Evolutionary conservation across 2,329 filamentous ascomycete species (phyloP), one percentile per base, ranked within the genome.

Genomic region (Penicillium sp.): DNA sequence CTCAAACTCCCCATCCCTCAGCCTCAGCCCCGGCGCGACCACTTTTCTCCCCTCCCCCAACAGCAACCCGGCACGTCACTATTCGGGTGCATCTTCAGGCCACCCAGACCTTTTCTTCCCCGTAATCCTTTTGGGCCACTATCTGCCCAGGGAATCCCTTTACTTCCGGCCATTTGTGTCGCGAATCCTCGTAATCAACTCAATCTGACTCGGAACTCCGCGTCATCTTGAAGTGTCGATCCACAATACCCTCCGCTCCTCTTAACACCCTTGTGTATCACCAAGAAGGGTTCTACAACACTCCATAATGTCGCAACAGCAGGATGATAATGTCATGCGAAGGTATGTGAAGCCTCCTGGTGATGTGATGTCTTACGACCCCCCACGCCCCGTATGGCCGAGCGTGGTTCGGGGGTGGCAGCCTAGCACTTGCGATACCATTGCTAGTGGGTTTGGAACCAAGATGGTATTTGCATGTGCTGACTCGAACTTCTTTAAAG

Each of bases 301-400:
- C 58, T 58, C 47, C 51, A 65, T 53, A 55, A 74, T 76, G 72
- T 69, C 71, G 53, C 73, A 73, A 63, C 69, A 73, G 61, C 68
- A 70, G 54, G 64, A 65, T 50, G 70, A 74, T 53, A 74, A 75
- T 73, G 74, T 76, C 53, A 74, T 74, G 70, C 71, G 72, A 78
- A 86, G 85, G 85, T 88, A 84, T 64, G 81, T 67, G 56, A 56
- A 47, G 48, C 47, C 47, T 43, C 19, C 32, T 53, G 36, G 27
- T 39, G 23, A 41, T 7, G 16, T 58, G 35, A 19, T 49, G 38
- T 41, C 42, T 42, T 56, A 49, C n/a, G n/a, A n/a, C 48, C 44
- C 47, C 41, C 51, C 47, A 42, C 43, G 41, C 26, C 23, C 13
- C 4, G 46, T 39, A 27, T 19, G 9, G 23, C 23, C 23, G 23